A percentile compares a stretch with the other conserved stretches of the same genome.
These are phyloP conservation scores for Bretziella fagacearum DNA, from an alignment of 2,329 filamentous ascomycete species.

Conservation along the genomic window DNA sequence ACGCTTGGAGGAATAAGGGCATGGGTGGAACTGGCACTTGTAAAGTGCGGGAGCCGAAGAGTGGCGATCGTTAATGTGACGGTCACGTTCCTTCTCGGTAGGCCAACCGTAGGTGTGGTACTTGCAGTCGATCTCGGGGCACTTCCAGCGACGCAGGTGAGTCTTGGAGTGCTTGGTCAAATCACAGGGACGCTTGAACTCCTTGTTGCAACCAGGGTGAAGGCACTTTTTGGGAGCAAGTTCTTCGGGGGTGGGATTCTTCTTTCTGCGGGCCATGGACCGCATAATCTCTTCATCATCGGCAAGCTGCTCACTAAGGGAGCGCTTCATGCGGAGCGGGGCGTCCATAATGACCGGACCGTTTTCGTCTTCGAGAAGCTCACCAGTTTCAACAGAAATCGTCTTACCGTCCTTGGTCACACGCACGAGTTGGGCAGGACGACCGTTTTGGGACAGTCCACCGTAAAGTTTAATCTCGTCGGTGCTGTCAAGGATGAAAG, in stretches of 20 bases:
- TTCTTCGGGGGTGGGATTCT: constrained; percentile 74
- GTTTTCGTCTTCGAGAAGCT: constrained; percentile 36
- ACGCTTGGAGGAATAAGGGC: constrained; percentile 86
- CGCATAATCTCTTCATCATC: constrained; percentile 72
- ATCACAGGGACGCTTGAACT: constrained; percentile 94
- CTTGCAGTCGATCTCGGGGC: constrained; percentile 64
- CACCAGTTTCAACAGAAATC: constrained; percentile 58
- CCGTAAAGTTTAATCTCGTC: constrained; percentile 69
- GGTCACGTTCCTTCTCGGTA: constrained; percentile 92
- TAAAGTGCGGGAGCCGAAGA: constrained; percentile 62
- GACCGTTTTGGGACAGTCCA: constrained; percentile 65
- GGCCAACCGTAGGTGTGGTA: constrained; percentile 85
- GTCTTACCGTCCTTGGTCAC: constrained; percentile 64
- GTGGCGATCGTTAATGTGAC: constrained; percentile 94
- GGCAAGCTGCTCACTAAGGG: constrained; percentile 49
- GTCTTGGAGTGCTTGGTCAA: constrained; percentile 97
- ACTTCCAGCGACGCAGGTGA: constrained; percentile 93
- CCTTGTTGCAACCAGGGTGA: constrained; percentile 63
- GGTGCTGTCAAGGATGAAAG: constrained; percentile 20
- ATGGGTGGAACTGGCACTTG: constrained; percentile 66
- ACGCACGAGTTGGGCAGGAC: constrained; percentile 68
- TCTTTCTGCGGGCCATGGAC: constrained; percentile 91
- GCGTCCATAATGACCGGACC: constrained; percentile 26
- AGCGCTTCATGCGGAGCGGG: constrained; percentile 44
- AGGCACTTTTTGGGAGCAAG: constrained; percentile 64